Evolutionary conservation across 805 yeast genomes (phyloP), one percentile per base, ranked within the genome.

Genomic region (Barnettozyma sp.): DNA sequence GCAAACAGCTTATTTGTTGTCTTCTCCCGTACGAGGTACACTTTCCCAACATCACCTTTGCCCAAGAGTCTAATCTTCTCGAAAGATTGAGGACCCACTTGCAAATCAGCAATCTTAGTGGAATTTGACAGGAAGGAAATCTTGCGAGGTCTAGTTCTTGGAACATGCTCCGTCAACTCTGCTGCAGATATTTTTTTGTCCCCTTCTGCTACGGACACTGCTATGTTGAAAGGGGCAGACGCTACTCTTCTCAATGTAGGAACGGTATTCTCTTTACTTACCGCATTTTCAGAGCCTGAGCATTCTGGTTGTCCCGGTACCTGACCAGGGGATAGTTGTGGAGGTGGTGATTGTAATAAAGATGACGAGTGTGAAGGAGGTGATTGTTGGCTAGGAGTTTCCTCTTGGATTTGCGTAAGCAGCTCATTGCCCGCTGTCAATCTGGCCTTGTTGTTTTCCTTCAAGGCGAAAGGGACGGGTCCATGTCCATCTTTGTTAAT

Each of bases 41-140:
- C 99, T 56, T 86, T 88, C 4, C 99, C 99, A 24, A 92, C 97
- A 52, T 92, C 98, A 39, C 99, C 99, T 54, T 85, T 85, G 5
- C 99, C 99, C 33, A 92, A 63, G n/a, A 92, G 63, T 47, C 84
- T 76, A 36, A 92, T 74, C 55, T 86, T 90, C 46, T 88, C 96
- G 56, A 92, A 92, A 19, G 92, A 82, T 30, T 74, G 73, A 3
- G 94, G 94, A 6, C 80, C 73, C 15, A 94, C 99, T 51, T 82
- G 86, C 8, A 81, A 86, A 43, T 78, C 81, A 76, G 68, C 24
- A 78, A 70, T 50, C 78, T 83, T 37, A 22, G 82, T 82, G 10
- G 95, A 76, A 44, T 79, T 78, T 40, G 79, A 71, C 14, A 67
- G 56, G 39, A 70, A 65, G 3, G 77, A 66, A 41, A 67, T 66